Evolutionary conservation across 306 rosid species (phyloP).

Genomic region (Malus sieversii): DNA sequence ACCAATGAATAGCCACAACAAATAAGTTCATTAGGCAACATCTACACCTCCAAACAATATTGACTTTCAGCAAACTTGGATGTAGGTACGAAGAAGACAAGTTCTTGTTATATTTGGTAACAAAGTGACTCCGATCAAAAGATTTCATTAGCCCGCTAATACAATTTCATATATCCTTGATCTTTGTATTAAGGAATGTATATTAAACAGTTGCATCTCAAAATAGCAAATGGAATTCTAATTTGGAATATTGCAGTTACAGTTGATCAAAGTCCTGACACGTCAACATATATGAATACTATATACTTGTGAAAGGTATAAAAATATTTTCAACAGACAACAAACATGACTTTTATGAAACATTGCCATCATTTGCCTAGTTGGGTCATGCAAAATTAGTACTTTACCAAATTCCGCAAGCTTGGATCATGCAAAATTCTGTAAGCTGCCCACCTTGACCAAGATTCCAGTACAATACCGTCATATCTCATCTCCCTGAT

Average conservation of each 20-base stretch:
- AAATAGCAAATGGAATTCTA: neutral
- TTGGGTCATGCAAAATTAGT: constrained; percentile 4
- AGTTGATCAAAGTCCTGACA: neutral
- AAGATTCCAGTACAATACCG: constrained; percentile 90
- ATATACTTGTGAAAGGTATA: neutral
- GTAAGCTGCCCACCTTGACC: constrained; percentile 95
- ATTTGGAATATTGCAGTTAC: neutral
- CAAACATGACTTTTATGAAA: neutral
- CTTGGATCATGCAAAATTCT: constrained; percentile 69
- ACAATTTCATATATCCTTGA: neutral
- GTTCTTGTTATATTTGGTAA: neutral
- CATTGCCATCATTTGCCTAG: neutral
- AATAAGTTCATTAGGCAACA: neutral
- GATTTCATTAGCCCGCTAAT: neutral
- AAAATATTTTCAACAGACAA: neutral
- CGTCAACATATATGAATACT: neutral
- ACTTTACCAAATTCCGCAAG: constrained; percentile 61
- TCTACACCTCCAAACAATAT: neutral
- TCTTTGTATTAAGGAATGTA: no score
- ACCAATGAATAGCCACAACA: neutral
- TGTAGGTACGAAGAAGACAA: neutral
- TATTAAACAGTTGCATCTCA: neutral
- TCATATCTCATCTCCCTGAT: constrained; percentile 92
- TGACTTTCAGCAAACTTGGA: neutral
- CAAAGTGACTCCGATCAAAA: neutral